These are phyloP conservation scores for Trametes hirsuta DNA, from an alignment of 1,284 basidiomycete genomes.

Conservation along the genomic window DNA sequence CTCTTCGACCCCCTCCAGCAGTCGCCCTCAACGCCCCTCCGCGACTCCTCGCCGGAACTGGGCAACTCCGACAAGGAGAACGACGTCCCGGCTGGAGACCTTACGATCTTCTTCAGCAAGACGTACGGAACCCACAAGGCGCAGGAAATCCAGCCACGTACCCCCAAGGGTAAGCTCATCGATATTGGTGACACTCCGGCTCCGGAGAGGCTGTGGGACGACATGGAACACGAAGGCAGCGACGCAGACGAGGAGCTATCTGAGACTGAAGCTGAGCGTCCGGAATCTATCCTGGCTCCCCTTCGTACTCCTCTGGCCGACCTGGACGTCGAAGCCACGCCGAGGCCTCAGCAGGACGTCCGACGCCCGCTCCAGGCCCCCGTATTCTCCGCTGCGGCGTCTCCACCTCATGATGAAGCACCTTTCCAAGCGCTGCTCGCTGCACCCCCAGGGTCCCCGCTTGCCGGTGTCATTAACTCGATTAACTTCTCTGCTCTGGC, in stretches of 20 bases:
- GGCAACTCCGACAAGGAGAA: conserved; percentile 62
- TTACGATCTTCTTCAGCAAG: conserved; percentile 54
- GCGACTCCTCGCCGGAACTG: conserved; percentile 38
- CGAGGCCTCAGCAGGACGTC: conserved; percentile 7
- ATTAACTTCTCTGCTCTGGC: conserved; percentile 33
- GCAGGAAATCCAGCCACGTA: conserved; percentile 33
- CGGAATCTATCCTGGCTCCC: neutral
- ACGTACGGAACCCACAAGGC: conserved; percentile 37
- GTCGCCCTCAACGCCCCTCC: conserved; percentile 26
- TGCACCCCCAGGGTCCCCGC: conserved; percentile 36
- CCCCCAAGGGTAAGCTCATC: conserved; percentile 52
- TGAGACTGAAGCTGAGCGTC: neutral
- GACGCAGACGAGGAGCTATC: conserved; percentile 19
- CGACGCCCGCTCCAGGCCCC: conserved; percentile 7
- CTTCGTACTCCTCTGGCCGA: conserved; percentile 25
- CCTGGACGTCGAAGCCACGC: conserved; percentile 24
- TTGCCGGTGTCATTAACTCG: conserved; percentile 40
- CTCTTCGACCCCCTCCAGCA: conserved; percentile 60
- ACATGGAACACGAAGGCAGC: conserved; percentile 21
- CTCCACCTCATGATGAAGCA: neutral
- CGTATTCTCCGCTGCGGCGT: conserved; percentile 1
- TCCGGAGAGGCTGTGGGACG: conserved; percentile 36
- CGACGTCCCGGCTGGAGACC: conserved; percentile 42
- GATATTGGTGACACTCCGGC: conserved; percentile 54
- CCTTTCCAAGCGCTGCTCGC: conserved; percentile 16